Evolutionary conservation across 2,329 filamentous ascomycete genomes (phyloP).

Genomic region (Cladosporium austrohemisphaericum): DNA sequence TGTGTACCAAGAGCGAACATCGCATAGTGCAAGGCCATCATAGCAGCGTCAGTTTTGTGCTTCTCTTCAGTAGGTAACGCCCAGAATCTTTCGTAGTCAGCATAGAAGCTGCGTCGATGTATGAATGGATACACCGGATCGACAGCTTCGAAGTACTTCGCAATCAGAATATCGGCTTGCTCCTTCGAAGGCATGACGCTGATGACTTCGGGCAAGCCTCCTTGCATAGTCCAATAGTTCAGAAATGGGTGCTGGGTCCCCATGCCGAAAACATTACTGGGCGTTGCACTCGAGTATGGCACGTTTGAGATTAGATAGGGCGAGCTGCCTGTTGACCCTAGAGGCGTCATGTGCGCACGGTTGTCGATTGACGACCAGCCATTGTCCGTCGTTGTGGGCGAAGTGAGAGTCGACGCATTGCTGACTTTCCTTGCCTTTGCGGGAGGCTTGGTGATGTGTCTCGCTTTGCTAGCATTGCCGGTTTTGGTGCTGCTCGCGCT

Average conservation of each 20-base stretch:
- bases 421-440: slow-evolving; percentile 32
- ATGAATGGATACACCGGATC: slow-evolving; percentile 81
- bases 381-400: slow-evolving; percentile 27
- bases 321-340: slow-evolving; percentile 21
- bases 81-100: slow-evolving; percentile 78
- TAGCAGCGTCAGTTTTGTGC: slow-evolving; percentile 60
- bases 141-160: slow-evolving; percentile 56
- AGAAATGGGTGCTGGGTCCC: slow-evolving; percentile 74
- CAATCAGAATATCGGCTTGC: slow-evolving; percentile 66
- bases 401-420: slow-evolving; percentile 23
- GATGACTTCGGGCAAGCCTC: slow-evolving; percentile 70
- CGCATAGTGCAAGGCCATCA: slow-evolving; percentile 70
- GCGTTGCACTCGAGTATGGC: slow-evolving; percentile 65
- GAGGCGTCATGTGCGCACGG: slow-evolving; percentile 17
- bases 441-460: slow-evolving; percentile 33
- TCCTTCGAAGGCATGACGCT: slow-evolving; percentile 70
- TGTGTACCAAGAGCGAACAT: slow-evolving; percentile 77
- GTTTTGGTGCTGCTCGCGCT: slow-evolving; percentile 45
- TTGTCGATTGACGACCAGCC: slow-evolving; percentile 27
- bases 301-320: slow-evolving; percentile 65
- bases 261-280: slow-evolving; percentile 77
- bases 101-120: slow-evolving; percentile 69
- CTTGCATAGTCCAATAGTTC: slow-evolving; percentile 80
- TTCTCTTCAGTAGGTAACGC: slow-evolving; percentile 56
- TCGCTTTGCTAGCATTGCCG: slow-evolving; percentile 24